Evolutionary conservation across 768 basidiomycete genomes (phyloP).

Genomic region (Tylopilus vinaceipallidus): DNA sequence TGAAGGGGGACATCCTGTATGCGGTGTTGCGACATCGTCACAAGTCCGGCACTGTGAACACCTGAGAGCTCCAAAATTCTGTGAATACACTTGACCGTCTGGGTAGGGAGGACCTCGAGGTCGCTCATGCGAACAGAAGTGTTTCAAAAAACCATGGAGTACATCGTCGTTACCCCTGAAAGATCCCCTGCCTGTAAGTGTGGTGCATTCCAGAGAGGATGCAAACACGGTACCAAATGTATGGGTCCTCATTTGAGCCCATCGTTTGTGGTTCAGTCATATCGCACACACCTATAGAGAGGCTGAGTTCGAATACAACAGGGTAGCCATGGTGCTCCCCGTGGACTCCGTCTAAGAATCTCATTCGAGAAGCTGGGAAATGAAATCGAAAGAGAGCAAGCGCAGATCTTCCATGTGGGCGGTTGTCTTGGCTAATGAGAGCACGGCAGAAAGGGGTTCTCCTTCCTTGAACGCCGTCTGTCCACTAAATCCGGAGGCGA

Average conservation of each 20-base stretch:
- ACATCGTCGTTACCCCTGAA: conserved; percentile 16
- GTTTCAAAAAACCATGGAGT: conserved; percentile 34
- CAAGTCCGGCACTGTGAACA: conserved; percentile 16
- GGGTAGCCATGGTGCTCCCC: conserved; percentile 39
- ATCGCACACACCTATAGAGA: conserved; percentile 26
- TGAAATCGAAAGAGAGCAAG: conserved; percentile 22
- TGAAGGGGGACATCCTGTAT: conserved; percentile 27
- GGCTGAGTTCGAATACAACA: conserved; percentile 42
- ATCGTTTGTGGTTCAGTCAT: conserved; percentile 38
- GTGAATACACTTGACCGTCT: conserved; percentile 26
- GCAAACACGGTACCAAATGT: conserved; percentile 40
- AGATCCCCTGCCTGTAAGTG: conserved; percentile 18
- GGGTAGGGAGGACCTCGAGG: background rate
- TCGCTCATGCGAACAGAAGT: conserved; percentile 11
- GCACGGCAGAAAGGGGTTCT: conserved; percentile 2
- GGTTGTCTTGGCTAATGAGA: background rate
- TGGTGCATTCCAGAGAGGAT: conserved; percentile 45
- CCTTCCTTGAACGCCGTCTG: conserved; percentile 5
- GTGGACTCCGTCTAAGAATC: conserved; percentile 44
- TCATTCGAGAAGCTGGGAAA: conserved; percentile 39
- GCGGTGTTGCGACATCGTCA: conserved; percentile 23
- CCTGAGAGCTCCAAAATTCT: conserved; percentile 20
- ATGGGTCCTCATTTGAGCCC: conserved; percentile 16
- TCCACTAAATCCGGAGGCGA: conserved; percentile 32
- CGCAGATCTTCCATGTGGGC: background rate